phyloP scores from a whole-genome alignment of 75 land plant genomes.

The Pinus albicaulis region DNA sequence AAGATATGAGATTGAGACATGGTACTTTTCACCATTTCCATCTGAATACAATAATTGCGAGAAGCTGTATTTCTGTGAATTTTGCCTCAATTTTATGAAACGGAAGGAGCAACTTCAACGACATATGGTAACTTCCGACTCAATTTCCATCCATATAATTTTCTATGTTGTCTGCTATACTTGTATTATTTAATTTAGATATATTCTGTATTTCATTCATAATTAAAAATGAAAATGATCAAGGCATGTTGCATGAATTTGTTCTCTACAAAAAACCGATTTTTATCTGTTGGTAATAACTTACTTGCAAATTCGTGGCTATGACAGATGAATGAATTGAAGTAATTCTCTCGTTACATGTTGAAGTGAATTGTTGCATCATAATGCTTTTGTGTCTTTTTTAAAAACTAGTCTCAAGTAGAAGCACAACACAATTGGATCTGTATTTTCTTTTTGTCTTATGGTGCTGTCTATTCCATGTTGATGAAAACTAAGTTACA shows the following conservation, averaged over 20 bases:
- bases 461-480: neutral
- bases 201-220: neutral
- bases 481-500: too few relatives aligned
- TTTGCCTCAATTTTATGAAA: conserved; percentile 96
- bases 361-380: neutral
- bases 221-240: neutral
- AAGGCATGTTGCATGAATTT: neutral
- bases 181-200: neutral
- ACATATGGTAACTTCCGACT: conserved; percentile 76
- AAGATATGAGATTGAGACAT: conserved; percentile 96
- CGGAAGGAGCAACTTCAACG: conserved; percentile 96
- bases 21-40: conserved; percentile 99
- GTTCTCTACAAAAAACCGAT: neutral
- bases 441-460: neutral
- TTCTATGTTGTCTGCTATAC: neutral
- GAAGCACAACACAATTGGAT: neutral
- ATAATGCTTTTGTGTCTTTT: neutral
- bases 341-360: neutral
- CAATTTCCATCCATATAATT: neutral
- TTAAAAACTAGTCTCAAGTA: neutral
- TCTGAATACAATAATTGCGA: conserved; percentile 77
- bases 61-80: conserved; percentile 94
- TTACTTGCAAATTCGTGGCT: neutral
- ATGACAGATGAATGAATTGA: too few relatives aligned
- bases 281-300: neutral